phyloP scores from a whole-genome alignment of 495 filamentous ascomycete species.

The Lasiosphaeris hirsuta region DNA sequence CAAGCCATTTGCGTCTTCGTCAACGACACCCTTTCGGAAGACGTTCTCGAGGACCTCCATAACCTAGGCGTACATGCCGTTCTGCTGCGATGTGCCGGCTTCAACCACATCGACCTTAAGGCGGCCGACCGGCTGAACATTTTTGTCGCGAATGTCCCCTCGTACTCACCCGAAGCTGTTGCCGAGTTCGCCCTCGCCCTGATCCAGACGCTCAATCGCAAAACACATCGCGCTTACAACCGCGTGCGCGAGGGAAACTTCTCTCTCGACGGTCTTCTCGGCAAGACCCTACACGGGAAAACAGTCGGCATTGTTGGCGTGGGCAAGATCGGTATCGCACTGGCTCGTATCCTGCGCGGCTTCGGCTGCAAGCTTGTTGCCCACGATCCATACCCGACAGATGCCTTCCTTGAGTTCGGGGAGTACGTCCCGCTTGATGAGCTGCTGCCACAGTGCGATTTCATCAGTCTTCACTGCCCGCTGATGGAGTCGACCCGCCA shows the following conservation, averaged over 20 bases:
- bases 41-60: conserved; percentile 51
- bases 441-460: conserved; percentile 53
- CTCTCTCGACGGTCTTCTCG: conserved; percentile 61
- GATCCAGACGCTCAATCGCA: conserved; percentile 66
- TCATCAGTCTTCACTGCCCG: conserved; percentile 65
- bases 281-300: conserved; percentile 57
- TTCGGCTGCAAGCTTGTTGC: conserved; percentile 62
- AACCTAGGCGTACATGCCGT: conserved; percentile 50
- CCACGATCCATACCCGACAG: conserved; percentile 51
- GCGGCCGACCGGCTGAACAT: conserved; percentile 54
- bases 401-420: conserved; percentile 50
- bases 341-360: conserved; percentile 54
- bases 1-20: conserved; percentile 69
- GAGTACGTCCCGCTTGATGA: conserved; percentile 53
- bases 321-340: conserved; percentile 51
- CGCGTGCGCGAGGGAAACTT: conserved; percentile 73
- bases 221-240: conserved; percentile 68
- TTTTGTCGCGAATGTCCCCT: conserved; percentile 64
- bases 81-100: conserved; percentile 67
- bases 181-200: conserved; percentile 69
- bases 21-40: conserved; percentile 56
- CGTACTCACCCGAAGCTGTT: conserved; percentile 69
- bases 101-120: conserved; percentile 63
- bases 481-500: conserved; percentile 57
- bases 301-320: conserved; percentile 57